Base-by-base conservation (phyloP, 2,329 filamentous ascomycete genomes). In the Phoma sp. region DNA sequence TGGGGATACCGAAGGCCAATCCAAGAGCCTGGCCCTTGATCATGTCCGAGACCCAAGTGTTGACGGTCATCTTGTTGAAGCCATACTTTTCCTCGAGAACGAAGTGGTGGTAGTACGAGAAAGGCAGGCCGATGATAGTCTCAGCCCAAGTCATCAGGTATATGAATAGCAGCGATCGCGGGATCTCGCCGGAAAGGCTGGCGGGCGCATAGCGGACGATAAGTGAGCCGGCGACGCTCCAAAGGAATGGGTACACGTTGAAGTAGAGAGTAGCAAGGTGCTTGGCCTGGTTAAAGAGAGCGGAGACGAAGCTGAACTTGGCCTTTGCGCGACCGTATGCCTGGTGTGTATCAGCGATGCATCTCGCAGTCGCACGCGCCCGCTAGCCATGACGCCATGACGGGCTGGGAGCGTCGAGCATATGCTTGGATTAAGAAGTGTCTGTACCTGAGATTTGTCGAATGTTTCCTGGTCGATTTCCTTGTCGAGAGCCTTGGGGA, bases 51-150 rank as follows among this genome's bases (percentile, higher is more conserved):
- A 97, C 73, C 82, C 93, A 99, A 27, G 98, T 82, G 75, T 87
- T 87, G 50, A 91, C 80, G 0, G 95, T 98, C 82, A 96, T 92
- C 81, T 99, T 99, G 79, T 99, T 99, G 85, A 99, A 99, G 44
- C 95, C 95, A 68, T 96, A 99, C 73, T 91, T 90, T 78, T 97
- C 93, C 77, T 99, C 95, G 51, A 99, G 82, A 42, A 98, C 90
- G 71, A 99, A 99, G 10, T 91, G 95, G 78, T 93, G 88, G 81
- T 98, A 99, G 75, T 97, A 87, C 50, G 87, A 89, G 56, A 87
- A 84, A 3, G 95, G 95, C 47, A 98, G 79, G 52, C 88, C 89
- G 60, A 96, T 78, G 50, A 90, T 62, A 69, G 93, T 91, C 65
- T 92, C 89, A 67, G 96, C 84, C 68, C 96, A 76, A 66, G 91